Percentiles rank a stretch among this genome's conserved stretches.
Evolutionary conservation across 2,329 filamentous ascomycete genomes (phyloP).

Genomic region (Apiospora koreana): DNA sequence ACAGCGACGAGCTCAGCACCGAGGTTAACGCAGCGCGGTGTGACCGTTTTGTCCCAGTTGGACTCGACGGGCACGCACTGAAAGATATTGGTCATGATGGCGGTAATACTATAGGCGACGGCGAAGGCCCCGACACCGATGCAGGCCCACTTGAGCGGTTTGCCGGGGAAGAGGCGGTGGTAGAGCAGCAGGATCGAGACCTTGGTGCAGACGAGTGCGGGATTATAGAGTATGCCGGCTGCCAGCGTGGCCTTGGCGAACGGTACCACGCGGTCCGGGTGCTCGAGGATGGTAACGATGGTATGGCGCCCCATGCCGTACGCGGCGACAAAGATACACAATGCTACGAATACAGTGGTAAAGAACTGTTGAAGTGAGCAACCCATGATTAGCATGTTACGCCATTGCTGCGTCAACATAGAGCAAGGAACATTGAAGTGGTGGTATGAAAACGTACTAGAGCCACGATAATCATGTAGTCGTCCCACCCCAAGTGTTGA

Average conservation of each 20-base stretch:
- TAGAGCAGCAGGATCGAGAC: background rate
- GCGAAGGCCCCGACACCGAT: background rate
- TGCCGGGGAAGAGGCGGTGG: background rate
- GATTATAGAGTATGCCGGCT: background rate
- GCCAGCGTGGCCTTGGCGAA: slow-evolving; percentile 8
- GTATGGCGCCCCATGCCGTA: slow-evolving; percentile 8
- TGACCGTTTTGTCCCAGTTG: background rate
- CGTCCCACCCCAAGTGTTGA: slow-evolving; percentile 4
- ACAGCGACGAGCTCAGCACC: background rate
- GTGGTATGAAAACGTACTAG: background rate
- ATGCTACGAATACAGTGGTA: background rate
- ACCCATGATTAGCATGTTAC: background rate
- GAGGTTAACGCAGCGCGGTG: background rate
- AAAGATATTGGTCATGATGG: background rate
- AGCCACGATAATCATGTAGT: background rate
- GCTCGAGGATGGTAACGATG: background rate
- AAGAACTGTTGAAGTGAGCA: background rate
- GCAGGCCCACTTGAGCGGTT: background rate
- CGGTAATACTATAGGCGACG: background rate
- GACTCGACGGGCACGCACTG: background rate
- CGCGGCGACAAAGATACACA: slow-evolving; percentile 5
- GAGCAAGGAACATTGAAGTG: no score
- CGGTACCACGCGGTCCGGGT: background rate
- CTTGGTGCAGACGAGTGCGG: slow-evolving; percentile 1
- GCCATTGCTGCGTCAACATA: background rate